phyloP scores from a whole-genome alignment of 441 rosid species.

The Croton setiger region DNA sequence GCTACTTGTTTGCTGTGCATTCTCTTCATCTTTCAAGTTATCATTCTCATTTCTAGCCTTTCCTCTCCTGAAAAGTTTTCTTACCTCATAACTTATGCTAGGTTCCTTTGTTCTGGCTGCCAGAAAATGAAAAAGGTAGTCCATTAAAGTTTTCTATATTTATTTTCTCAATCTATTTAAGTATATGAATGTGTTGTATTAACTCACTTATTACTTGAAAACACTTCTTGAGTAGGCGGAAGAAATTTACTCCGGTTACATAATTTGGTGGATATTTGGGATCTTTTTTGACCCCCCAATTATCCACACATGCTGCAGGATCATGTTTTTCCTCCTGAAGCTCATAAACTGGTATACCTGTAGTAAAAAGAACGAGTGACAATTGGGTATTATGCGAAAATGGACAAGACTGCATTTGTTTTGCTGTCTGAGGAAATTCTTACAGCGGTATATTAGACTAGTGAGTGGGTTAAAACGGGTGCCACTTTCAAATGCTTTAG shows the following conservation, averaged over 20 bases:
- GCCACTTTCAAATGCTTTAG: constrained; percentile 19
- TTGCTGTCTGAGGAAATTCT: background rate
- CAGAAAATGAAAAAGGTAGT: too few species aligned
- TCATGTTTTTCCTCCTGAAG: constrained; percentile 21
- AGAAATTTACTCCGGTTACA: constrained; percentile 21
- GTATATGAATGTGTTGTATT: background rate
- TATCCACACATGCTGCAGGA: background rate
- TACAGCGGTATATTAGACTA: constrained; percentile 16
- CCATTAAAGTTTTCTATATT: background rate
- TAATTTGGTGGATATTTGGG: constrained; percentile 28
- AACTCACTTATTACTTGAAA: constrained; percentile 7
- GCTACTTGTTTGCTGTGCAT: constrained; percentile 4
- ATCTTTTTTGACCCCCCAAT: background rate
- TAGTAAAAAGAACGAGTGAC: background rate
- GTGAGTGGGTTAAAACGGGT: background rate
- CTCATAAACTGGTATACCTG: constrained; percentile 36
- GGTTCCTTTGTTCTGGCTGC: background rate
- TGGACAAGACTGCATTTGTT: background rate
- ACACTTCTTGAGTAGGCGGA: background rate
- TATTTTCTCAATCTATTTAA: background rate
- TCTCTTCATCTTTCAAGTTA: constrained; percentile 10
- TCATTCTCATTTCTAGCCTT: background rate
- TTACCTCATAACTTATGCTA: constrained; percentile 3
- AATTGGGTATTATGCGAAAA: background rate
- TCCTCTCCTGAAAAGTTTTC: background rate